Evolutionary conservation across 176 grass and related monocot genomes (phyloP).

Genomic region (Miscanthus lutarioriparius): DNA sequence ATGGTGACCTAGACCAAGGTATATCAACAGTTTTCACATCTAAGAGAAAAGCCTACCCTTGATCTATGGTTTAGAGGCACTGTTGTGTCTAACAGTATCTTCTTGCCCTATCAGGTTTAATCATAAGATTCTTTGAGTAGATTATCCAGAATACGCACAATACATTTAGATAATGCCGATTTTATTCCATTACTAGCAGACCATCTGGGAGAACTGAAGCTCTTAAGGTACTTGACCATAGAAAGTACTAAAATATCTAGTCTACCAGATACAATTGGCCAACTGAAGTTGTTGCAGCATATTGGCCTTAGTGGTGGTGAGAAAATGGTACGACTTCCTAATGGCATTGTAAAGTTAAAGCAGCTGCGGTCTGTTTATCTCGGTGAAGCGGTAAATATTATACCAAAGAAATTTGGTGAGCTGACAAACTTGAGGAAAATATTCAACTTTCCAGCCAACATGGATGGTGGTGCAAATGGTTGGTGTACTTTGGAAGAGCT

Average conservation of each 20-base stretch:
- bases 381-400: neutral
- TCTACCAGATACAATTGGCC: neutral
- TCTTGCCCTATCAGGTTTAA: neutral
- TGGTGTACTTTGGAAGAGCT: constrained; percentile 13
- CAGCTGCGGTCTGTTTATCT: neutral
- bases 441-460: neutral
- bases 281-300: neutral
- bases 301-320: neutral
- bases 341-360: neutral
- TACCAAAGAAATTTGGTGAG: neutral
- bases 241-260: neutral
- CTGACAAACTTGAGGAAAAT: constrained; percentile 4
- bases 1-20: too few species aligned
- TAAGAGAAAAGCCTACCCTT: too few species aligned
- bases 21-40: too few species aligned
- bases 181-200: neutral
- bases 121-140: neutral
- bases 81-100: too few species aligned
- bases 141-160: neutral
- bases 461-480: neutral
- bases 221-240: neutral
- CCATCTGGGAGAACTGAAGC: neutral
- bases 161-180: neutral
- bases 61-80: too few species aligned
- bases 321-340: neutral